These are phyloP conservation scores for Lathyrus aphaca DNA, from an alignment of 306 rosid genomes.

Conservation along the genomic window DNA sequence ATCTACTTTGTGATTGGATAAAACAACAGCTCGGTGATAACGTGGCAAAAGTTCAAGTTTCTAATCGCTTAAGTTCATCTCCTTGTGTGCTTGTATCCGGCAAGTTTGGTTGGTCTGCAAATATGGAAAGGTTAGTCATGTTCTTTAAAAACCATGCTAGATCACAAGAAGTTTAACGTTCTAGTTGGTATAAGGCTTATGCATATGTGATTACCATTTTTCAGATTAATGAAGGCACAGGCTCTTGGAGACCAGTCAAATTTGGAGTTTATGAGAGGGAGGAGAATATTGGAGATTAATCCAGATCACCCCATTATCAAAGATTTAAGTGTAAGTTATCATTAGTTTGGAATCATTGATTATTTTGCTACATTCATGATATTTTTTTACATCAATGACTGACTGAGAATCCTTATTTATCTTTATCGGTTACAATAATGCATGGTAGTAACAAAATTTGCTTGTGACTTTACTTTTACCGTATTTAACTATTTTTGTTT, in stretches of 20 bases:
- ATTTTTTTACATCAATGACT: too few relatives aligned
- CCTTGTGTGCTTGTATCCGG: conserved; percentile 99
- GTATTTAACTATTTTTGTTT: conserved; percentile 9
- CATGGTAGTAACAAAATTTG: conserved; percentile 3
- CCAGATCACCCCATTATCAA: conserved; percentile 90
- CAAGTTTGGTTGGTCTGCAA: conserved; percentile 99
- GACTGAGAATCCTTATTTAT: too few relatives aligned
- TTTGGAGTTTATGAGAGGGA: conserved; percentile 98
- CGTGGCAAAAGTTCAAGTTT: conserved; percentile 93
- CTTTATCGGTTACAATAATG: too few relatives aligned
- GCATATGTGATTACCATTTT: conserved; percentile 11
- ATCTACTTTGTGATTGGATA: conserved; percentile 93
- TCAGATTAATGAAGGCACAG: conserved; percentile 98
- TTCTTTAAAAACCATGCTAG: background rate
- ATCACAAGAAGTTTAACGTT: background rate
- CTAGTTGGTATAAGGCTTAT: background rate
- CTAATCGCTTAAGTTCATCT: conserved; percentile 96
- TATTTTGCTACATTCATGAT: background rate
- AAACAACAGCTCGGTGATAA: conserved; percentile 97
- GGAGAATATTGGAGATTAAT: conserved; percentile 95
- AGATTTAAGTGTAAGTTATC: conserved; percentile 75
- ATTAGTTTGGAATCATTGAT: conserved; percentile 17
- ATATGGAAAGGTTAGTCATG: conserved; percentile 86
- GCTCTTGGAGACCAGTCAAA: conserved; percentile 94
- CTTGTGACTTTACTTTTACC: background rate